phyloP scores from a whole-genome alignment of 2,329 filamentous ascomycete genomes.

The Exophiala sideris region DNA sequence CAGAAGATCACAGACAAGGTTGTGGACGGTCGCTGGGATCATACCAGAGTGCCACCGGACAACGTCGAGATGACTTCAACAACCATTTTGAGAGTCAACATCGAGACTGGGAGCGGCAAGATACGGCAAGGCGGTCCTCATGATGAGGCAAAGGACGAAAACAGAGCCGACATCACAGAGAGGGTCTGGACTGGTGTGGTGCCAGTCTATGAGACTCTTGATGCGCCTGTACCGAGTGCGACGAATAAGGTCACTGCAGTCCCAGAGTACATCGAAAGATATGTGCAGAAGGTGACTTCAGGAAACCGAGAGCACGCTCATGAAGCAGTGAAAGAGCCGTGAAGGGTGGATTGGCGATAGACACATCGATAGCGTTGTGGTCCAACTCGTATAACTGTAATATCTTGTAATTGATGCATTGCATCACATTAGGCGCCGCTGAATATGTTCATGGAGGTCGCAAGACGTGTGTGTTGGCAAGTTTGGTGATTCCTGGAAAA shows the following conservation, averaged over 20 bases:
- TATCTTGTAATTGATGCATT: no score
- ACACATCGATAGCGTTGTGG: no score
- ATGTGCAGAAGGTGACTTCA: background rate
- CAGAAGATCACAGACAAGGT: conserved; percentile 72
- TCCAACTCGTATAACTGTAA: no score
- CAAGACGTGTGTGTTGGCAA: no score
- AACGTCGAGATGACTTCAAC: conserved; percentile 72
- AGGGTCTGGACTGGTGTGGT: conserved; percentile 61
- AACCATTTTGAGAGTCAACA: conserved; percentile 64
- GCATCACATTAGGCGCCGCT: no score
- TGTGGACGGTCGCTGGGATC: conserved; percentile 65
- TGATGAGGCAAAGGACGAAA: conserved; percentile 57
- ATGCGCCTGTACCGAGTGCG: conserved; percentile 58
- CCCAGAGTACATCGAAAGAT: background rate
- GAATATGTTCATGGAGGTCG: no score
- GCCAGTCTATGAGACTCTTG: conserved; percentile 62
- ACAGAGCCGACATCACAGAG: conserved; percentile 47
- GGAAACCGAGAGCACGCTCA: background rate
- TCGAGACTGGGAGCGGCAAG: conserved; percentile 73
- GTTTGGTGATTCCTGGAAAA: no score
- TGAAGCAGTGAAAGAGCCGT: background rate
- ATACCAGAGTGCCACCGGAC: conserved; percentile 67
- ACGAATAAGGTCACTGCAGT: conserved; percentile 53
- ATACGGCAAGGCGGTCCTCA: conserved; percentile 62
- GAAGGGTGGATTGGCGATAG: background rate